Percentiles rank a stretch among this genome's conserved stretches.
Evolutionary conservation across 495 filamentous ascomycete species (phyloP).

Genomic region (Aspergillus conjunctus): DNA sequence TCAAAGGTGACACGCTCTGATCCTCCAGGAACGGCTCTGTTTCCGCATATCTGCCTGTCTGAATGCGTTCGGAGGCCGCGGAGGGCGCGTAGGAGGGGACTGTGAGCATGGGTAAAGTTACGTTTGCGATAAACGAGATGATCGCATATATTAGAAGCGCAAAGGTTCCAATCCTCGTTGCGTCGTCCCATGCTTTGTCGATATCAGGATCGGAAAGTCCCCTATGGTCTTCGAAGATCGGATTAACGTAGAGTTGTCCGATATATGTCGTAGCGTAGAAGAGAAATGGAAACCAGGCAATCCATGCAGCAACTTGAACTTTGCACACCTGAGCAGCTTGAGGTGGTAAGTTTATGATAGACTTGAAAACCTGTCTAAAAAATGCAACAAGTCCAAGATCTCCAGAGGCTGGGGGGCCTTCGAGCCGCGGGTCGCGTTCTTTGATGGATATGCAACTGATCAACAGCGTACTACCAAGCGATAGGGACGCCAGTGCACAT

Average conservation of each 20-base stretch:
- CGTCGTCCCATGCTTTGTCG: conserved; percentile 75
- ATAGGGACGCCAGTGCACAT: conserved; percentile 75
- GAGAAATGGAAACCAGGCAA: conserved; percentile 93
- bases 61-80: conserved; percentile 9
- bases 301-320: conserved; percentile 88
- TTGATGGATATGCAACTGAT: conserved; percentile 65
- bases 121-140: conserved; percentile 74
- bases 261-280: conserved; percentile 94
- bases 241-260: conserved; percentile 85
- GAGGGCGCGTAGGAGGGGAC: conserved; percentile 64
- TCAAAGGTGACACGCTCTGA: conserved; percentile 38
- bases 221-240: conserved; percentile 72
- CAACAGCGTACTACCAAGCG: conserved; percentile 64
- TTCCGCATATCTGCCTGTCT: conserved; percentile 21
- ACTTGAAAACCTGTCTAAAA: conserved; percentile 74
- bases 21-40: conserved; percentile 21
- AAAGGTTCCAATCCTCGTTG: conserved; percentile 79
- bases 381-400: conserved; percentile 71
- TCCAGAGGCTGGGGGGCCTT: conserved; percentile 58
- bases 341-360: conserved; percentile 71
- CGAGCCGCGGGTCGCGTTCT: conserved; percentile 78
- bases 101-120: conserved; percentile 80
- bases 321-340: conserved; percentile 82
- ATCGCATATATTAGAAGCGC: conserved; percentile 86
- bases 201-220: conserved; percentile 73